Evolutionary conservation across 2,329 filamentous ascomycete species (phyloP), one percentile per base, ranked within the genome.

Genomic region (Magnaporthales sp.): DNA sequence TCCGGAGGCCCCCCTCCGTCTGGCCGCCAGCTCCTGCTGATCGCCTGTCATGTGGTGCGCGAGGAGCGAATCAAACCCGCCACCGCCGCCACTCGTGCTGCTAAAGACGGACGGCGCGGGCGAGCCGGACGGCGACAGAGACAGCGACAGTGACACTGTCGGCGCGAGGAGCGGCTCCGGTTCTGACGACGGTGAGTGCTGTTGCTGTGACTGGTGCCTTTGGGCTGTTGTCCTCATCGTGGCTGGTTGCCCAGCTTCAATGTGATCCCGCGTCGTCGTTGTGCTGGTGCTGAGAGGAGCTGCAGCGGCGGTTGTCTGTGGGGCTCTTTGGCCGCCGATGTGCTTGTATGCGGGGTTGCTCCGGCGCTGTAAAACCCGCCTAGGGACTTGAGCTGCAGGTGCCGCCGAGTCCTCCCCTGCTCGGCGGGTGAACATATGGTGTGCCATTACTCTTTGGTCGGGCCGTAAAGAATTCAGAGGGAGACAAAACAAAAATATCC

Each of bases 351-450:
- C 63, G 24, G 63, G 62, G 62, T 26, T 64, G 62, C 32, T 38
- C 62, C 62, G n/a, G 30, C 62, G 62, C 62, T 64, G 62, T 38
- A 64, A 22, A 19, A 64, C 62, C n/a, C 38, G 63, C 27, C 31
- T 64, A 31, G 19, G n/a, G 30, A n/a, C 22, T 38, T 64, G 13
- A 26, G 24, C 3, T 29, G 63, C 63, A 19, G 62, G 26, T 46
- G 63, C 38, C 19, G 46, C n/a, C 29, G 61, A 31, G 29, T 15
- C 31, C 26, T 22, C 61, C 26, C 27, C 46, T 31, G 32, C 13
- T 26, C 63, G 32, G 26, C 63, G 63, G 19, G 63, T 27, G 38
- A 65, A 65, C 15, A 65, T 38, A 38, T 65, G 38, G 63, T 65
- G 63, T 19, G 63, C 63, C 63, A 65, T 62, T 62, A 11, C 31